Conservation (phyloP, 495 filamentous ascomycete species). For the Oidiodendron maius region DNA sequence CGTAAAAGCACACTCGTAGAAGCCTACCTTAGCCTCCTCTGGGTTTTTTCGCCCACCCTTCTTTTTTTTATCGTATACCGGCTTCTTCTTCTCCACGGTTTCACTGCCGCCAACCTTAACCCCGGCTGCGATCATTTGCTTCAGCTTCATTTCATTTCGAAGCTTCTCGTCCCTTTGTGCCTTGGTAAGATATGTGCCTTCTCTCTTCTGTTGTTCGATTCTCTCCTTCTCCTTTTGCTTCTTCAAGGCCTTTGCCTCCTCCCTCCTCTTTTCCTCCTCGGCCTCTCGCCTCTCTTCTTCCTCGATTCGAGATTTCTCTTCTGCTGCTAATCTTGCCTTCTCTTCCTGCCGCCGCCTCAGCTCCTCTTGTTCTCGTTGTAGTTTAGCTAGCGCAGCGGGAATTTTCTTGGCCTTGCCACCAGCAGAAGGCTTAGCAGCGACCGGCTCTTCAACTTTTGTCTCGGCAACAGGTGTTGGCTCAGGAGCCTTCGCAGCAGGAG, state of each 20-base stretch:
- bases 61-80: constrained; percentile 61
- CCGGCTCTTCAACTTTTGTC: constrained; percentile 29
- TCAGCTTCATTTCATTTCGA: constrained; percentile 74
- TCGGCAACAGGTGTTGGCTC: constrained; percentile 40
- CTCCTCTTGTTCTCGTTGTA: constrained; percentile 92
- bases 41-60: constrained; percentile 66
- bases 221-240: constrained; percentile 96
- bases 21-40: constrained; percentile 47
- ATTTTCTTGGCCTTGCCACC: constrained; percentile 89
- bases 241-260: constrained; percentile 69
- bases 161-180: constrained; percentile 85
- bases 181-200: constrained; percentile 92
- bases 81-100: constrained; percentile 58
- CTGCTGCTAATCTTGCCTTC: constrained; percentile 56
- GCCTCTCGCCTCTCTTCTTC: constrained; percentile 60
- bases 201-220: constrained; percentile 90
- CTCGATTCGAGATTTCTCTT: constrained; percentile 66
- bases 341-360: constrained; percentile 71
- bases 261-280: constrained; percentile 70
- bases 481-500: constrained; percentile 41
- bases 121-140: constrained; percentile 91
- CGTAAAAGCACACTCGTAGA: background rate
- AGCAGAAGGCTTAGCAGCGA: constrained; percentile 25
- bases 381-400: constrained; percentile 67
- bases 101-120: constrained; percentile 74